A percentile compares a stretch with the other conserved stretches of the same genome.
phyloP scores from a whole-genome alignment of 495 filamentous ascomycete genomes.

The Penicillium soppii region DNA sequence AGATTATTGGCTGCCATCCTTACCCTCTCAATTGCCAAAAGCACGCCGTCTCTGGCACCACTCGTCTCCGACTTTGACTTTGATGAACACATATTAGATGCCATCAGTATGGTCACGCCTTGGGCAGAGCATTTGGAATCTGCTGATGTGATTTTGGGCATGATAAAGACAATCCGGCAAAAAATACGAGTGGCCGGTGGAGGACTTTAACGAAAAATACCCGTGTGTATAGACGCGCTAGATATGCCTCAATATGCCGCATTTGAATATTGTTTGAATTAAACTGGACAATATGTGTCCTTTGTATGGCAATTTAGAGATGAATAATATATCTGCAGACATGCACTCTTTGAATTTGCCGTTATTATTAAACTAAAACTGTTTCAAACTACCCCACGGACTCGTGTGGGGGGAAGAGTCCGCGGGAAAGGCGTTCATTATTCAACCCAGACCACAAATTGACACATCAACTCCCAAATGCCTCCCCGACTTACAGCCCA shows the following conservation, averaged over 20 bases:
- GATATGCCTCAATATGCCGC: neutral
- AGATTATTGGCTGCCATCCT: slow-evolving; percentile 19
- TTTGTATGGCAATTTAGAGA: too few species aligned
- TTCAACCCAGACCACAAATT: neutral
- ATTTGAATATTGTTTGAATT: neutral
- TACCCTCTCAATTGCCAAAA: slow-evolving; percentile 17
- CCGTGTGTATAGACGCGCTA: neutral
- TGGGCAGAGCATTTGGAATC: slow-evolving; percentile 16
- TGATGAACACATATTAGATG: slow-evolving; percentile 10
- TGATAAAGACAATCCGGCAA: slow-evolving; percentile 20
- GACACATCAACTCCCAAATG: slow-evolving; percentile 16
- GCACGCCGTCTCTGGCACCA: slow-evolving; percentile 9
- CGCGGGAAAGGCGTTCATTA: neutral
- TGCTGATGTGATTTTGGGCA: slow-evolving; percentile 15
- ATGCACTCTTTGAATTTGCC: neutral
- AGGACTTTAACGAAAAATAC: neutral
- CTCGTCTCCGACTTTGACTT: slow-evolving; percentile 24
- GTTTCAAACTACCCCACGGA: neutral
- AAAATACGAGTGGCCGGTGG: slow-evolving; percentile 9
- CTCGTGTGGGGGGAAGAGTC: too few species aligned
- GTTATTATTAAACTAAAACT: neutral
- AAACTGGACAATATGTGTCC: too few species aligned
- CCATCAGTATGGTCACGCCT: slow-evolving; percentile 9
- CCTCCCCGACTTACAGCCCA: slow-evolving; percentile 20
- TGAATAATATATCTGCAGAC: too few species aligned